These are phyloP conservation scores for Dittrichia graveolens DNA, from an alignment of 129 eudicot species.

Conservation along the genomic window DNA sequence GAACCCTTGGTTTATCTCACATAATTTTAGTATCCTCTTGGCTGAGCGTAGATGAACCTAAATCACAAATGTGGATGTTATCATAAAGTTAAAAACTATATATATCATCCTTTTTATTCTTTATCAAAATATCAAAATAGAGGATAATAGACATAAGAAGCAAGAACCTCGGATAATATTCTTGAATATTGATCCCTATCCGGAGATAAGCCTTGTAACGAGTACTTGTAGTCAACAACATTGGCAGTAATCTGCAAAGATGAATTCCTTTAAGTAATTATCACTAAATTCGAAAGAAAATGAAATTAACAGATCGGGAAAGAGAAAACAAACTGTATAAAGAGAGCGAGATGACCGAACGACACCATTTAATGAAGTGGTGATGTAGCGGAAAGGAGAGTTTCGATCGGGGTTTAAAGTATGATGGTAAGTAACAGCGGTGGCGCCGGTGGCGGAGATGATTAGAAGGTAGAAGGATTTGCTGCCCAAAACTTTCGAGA, in stretches of 20 bases:
- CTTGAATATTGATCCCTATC: slow-evolving; percentile 59
- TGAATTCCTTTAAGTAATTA: not conserved
- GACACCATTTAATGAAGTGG: slow-evolving; percentile 51
- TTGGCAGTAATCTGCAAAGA: slow-evolving; percentile 57
- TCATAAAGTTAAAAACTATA: not conserved
- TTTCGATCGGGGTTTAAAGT: slow-evolving; percentile 32
- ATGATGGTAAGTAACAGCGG: slow-evolving; percentile 41
- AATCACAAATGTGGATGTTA: slow-evolving; percentile 17
- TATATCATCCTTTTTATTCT: not conserved
- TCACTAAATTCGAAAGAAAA: not conserved
- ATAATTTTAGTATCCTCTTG: slow-evolving; percentile 60
- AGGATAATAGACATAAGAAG: no score
- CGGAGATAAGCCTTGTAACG: slow-evolving; percentile 58
- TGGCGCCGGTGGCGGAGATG: slow-evolving; percentile 45
- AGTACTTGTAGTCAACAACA: slow-evolving; percentile 84
- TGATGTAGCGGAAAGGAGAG: slow-evolving; percentile 30
- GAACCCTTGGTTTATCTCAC: slow-evolving; percentile 83
- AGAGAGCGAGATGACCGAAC: slow-evolving; percentile 85
- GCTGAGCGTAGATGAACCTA: slow-evolving; percentile 94
- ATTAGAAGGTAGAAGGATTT: slow-evolving; percentile 47
- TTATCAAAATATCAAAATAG: not conserved
- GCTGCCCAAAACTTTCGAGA: slow-evolving; percentile 44
- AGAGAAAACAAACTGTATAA: slow-evolving; percentile 46
- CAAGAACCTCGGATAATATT: slow-evolving; percentile 60
- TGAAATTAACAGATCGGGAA: not conserved